These are phyloP conservation scores for Aspergillus sp. DNA, from an alignment of 2,329 filamentous ascomycete species.

Conservation along the genomic window DNA sequence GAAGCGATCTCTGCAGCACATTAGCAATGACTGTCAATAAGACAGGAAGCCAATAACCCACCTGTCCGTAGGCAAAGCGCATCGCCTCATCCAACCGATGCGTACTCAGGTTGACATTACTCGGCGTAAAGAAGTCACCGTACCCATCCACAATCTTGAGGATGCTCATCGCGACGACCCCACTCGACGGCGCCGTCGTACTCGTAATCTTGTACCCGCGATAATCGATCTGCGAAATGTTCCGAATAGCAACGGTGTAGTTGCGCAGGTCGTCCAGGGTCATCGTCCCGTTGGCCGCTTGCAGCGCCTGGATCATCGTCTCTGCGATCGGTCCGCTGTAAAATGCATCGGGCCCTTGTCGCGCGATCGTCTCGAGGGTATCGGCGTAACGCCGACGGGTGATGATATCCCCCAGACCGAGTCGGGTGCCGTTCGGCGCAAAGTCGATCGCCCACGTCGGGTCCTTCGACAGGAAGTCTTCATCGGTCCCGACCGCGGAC, in stretches of 20 bases:
- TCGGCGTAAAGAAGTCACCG: conserved; percentile 56
- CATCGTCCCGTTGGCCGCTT: conserved; percentile 75
- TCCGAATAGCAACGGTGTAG: conserved; percentile 67
- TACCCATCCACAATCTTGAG: conserved; percentile 85
- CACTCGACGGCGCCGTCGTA: conserved; percentile 71
- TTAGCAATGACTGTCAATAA: conserved; percentile 7
- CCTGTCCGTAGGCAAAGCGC: conserved; percentile 76
- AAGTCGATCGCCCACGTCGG: conserved; percentile 84
- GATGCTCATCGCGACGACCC: conserved; percentile 69
- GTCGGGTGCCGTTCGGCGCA: conserved; percentile 72
- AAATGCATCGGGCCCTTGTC: conserved; percentile 69
- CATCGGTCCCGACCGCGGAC: conserved; percentile 43
- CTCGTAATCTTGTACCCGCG: conserved; percentile 66
- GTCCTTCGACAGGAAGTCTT: conserved; percentile 71
- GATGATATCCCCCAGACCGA: conserved; percentile 73
- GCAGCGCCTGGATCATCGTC: conserved; percentile 68
- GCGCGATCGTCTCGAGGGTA: conserved; percentile 74
- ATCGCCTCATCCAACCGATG: conserved; percentile 87
- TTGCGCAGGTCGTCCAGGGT: conserved; percentile 72
- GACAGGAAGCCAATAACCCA: conserved; percentile 12
- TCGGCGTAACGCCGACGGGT: conserved; percentile 77
- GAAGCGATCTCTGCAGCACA: conserved; percentile 55
- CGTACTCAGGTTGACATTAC: conserved; percentile 63
- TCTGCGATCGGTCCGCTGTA: conserved; percentile 72
- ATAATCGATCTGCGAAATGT: conserved; percentile 63